Evolutionary conservation across 2,329 filamentous ascomycete genomes (phyloP).

Genomic region (Dothideomycetes sp.): DNA sequence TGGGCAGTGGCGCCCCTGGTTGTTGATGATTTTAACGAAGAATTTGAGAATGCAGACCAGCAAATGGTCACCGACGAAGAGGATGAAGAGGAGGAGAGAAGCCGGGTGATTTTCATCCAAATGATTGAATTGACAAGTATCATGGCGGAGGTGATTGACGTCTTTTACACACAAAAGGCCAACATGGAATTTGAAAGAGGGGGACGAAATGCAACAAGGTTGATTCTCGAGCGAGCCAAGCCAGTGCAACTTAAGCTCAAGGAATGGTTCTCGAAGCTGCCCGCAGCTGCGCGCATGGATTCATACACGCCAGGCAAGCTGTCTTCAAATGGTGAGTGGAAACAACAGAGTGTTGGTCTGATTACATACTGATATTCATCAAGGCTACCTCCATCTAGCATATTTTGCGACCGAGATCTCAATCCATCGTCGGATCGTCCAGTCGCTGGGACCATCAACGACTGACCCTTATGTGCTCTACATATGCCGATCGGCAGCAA

Average conservation of each 20-base stretch:
- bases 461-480: conserved; percentile 72
- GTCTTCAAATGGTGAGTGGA: conserved; percentile 32
- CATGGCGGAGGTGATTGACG: conserved; percentile 70
- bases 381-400: conserved; percentile 68
- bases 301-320: conserved; percentile 33
- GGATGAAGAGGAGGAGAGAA: conserved; percentile 45
- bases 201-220: conserved; percentile 59
- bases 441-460: conserved; percentile 54
- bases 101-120: conserved; percentile 61
- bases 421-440: conserved; percentile 81
- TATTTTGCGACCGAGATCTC: conserved; percentile 95
- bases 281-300: conserved; percentile 57
- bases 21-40: conserved; percentile 62
- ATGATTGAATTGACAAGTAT: conserved; percentile 69
- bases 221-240: conserved; percentile 67
- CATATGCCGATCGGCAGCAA: conserved; percentile 88
- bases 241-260: conserved; percentile 75
- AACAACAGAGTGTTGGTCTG: too few relatives aligned
- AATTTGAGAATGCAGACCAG: conserved; percentile 44
- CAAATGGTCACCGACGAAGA: conserved; percentile 32
- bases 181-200: conserved; percentile 59
- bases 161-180: conserved; percentile 72
- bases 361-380: conserved; percentile 1
- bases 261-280: conserved; percentile 70
- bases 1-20: conserved; percentile 67